Evolutionary conservation across 108 stramenopile genomes (phyloP).

Genomic region (Cyclotella choctawhatcheeana): DNA sequence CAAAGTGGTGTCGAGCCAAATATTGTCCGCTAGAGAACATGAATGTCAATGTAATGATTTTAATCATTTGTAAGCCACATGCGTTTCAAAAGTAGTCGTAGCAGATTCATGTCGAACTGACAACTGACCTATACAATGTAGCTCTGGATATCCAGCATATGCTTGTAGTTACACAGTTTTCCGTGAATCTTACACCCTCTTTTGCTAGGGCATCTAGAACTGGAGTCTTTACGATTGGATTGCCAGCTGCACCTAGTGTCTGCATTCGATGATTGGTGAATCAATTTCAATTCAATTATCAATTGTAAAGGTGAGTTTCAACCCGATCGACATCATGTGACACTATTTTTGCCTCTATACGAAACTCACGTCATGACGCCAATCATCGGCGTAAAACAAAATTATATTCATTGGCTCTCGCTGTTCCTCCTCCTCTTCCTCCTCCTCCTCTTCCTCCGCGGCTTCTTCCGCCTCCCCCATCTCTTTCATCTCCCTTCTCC

Average conservation of each 20-base stretch:
- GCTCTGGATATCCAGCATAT: constrained; percentile 75
- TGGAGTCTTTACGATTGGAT: constrained; percentile 67
- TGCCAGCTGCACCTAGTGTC: constrained; percentile 53
- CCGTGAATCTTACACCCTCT: constrained; percentile 68
- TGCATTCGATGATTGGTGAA: not conserved
- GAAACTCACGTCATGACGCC: constrained; percentile 52
- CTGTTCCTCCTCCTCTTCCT: constrained; percentile 43
- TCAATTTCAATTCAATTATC: no score
- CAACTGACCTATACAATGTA: constrained; percentile 46
- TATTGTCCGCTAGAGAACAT: constrained; percentile 51
- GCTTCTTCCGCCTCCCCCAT: not conserved
- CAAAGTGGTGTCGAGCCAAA: constrained; percentile 56
- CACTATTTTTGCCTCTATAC: not conserved
- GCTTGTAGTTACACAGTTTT: constrained; percentile 72
- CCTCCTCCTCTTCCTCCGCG: constrained; percentile 27
- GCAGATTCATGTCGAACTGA: no score
- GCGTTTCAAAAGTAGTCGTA: no score
- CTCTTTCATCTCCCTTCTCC: constrained; percentile 1
- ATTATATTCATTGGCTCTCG: constrained; percentile 50
- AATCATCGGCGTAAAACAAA: constrained; percentile 59
- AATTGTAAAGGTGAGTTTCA: no score
- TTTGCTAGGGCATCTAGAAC: constrained; percentile 59
- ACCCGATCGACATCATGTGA: no score
- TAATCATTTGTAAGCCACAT: not conserved
- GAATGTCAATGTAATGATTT: not conserved